Evolutionary conservation across 441 rosid genomes (phyloP).

Genomic region (Adansonia gregorii): DNA sequence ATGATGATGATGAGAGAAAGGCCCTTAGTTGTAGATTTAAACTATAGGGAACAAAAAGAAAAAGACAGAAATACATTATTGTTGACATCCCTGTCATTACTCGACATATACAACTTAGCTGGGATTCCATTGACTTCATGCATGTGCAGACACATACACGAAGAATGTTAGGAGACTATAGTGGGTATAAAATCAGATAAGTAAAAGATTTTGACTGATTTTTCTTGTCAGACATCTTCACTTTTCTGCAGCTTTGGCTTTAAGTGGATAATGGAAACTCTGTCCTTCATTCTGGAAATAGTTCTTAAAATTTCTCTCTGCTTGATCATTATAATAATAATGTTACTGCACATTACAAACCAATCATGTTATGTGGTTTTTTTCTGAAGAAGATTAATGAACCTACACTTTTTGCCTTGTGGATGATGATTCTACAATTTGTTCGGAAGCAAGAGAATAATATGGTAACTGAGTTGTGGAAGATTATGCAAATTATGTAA

Average conservation of each 20-base stretch:
- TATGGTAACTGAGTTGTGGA: conserved; percentile 13
- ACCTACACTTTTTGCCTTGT: not conserved
- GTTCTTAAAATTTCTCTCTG: not conserved
- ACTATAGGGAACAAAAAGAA: not conserved
- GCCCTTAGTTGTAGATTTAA: not conserved
- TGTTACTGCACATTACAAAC: not conserved
- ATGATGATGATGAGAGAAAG: not conserved
- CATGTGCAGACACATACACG: not conserved
- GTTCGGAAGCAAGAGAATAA: not conserved
- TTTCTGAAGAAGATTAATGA: not conserved
- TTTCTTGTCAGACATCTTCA: not conserved
- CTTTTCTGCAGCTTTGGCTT: conserved; percentile 8
- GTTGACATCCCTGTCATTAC: not conserved
- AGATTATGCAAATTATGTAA: conserved; percentile 13
- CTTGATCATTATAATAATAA: conserved; percentile 4
- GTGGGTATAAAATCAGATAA: not conserved
- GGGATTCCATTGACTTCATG: conserved; percentile 12
- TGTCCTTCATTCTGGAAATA: conserved; percentile 7
- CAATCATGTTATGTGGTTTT: not conserved
- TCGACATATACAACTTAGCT: not conserved
- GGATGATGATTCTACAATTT: conserved; percentile 6
- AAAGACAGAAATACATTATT: not conserved
- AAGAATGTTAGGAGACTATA: not conserved
- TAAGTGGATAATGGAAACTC: conserved; percentile 9
- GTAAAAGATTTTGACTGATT: conserved; percentile 11